Evolutionary conservation across 116 monocot genomes (phyloP).

Genomic region (Iris pallida): DNA sequence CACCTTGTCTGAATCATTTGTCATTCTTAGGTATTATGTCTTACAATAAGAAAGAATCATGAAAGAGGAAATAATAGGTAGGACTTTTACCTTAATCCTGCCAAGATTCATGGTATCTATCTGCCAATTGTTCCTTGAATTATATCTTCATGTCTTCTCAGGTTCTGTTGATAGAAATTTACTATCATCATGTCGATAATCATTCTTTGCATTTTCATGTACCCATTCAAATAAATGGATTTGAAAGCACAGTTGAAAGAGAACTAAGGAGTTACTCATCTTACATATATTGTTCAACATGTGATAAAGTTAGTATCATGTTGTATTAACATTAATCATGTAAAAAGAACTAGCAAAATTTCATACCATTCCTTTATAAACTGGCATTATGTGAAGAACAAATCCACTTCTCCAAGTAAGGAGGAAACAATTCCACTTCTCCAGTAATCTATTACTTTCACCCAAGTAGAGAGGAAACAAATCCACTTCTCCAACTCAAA

Average conservation of each 20-base stretch:
- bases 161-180: slow-evolving; percentile 31
- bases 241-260: neutral
- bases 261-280: neutral
- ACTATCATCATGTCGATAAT: neutral
- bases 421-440: too few relatives aligned
- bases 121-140: slow-evolving; percentile 75
- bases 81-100: slow-evolving; percentile 86
- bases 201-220: neutral
- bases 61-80: too few relatives aligned
- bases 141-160: slow-evolving; percentile 89
- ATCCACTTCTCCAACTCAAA: too few relatives aligned
- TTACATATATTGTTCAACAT: too few relatives aligned
- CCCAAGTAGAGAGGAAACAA: slow-evolving; percentile 66
- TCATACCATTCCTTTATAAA: slow-evolving; percentile 68
- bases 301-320: too few relatives aligned
- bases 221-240: neutral
- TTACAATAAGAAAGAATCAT: neutral
- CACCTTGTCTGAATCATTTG: neutral
- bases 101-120: slow-evolving; percentile 99
- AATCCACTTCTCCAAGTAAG: slow-evolving; percentile 76
- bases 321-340: too few relatives aligned
- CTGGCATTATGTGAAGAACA: slow-evolving; percentile 91
- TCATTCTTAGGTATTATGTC: neutral
- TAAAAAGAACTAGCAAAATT: neutral
- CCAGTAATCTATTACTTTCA: slow-evolving; percentile 63